Evolutionary conservation across 768 basidiomycete species (phyloP), one percentile per base, ranked within the genome.

Genomic region (Galerina sulciceps): DNA sequence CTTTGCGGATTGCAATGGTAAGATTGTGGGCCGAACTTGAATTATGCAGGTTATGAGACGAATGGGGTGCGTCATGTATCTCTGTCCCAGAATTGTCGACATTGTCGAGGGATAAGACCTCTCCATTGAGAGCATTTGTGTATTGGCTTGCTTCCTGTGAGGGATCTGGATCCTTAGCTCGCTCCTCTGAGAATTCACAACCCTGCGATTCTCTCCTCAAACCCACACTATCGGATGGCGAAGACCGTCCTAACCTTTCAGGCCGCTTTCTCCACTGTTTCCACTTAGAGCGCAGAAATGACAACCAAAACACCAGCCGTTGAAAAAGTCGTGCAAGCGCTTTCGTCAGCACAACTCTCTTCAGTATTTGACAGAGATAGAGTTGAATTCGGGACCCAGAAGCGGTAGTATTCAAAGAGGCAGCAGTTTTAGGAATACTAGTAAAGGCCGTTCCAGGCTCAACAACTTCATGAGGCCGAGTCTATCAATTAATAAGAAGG

Each of bases 41-140:
- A 34, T 57, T 46, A 17, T 49, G 41, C 50, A 67, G 35, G 23
- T 68, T 61, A 11, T 65, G 67, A 15, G 70, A 69, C 17, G 71
- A 67, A 18, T 63, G 65, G 8, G 67, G 69, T 43, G 55, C 60
- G 35, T 58, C 65, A 11, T 58, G 65, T 6, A 64, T 61, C 15
- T 63, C 60, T 6, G 26, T 26, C 26, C 26, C 26, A 26, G 26
- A 26, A 26, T 26, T 3, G 3, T 26, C 58, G 3, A 42, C 54
- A 15, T 42, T 31, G 15, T 53, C 54, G 3, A 47, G 41, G 8
- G 57, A 34, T 43, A 59, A 34, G 20, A 52, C 10, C 18, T 45
- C 51, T 20, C 43, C 55, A 10, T 40, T 34, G 6, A 43, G 10
- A 2, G 5, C 20, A 14, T 8, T 18, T 14, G 35, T 47, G 14